Conservation (phyloP, 2,329 filamentous ascomycete genomes). For the Nemania sp. region DNA sequence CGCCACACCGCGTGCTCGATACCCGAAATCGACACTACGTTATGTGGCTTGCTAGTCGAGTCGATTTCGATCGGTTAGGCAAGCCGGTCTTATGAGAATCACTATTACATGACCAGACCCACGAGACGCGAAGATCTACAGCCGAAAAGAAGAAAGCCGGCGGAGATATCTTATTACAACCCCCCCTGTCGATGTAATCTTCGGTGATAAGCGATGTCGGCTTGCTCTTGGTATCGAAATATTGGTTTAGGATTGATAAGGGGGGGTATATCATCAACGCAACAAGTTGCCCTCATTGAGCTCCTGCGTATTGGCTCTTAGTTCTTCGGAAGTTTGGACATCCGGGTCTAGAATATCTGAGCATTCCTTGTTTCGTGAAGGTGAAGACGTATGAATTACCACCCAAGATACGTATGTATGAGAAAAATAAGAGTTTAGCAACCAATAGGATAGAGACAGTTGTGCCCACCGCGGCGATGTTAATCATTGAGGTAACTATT, state of each 20-base stretch:
- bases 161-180: not conserved
- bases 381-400: no score
- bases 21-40: conserved; percentile 25
- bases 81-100: conserved; percentile 24
- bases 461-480: not conserved
- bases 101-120: no score
- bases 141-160: not conserved
- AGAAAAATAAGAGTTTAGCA: no score
- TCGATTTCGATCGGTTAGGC: conserved; percentile 23
- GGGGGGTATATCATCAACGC: no score
- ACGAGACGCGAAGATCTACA: not conserved
- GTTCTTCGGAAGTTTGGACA: no score
- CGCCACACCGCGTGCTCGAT: conserved; percentile 12
- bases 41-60: not conserved
- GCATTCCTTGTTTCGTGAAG: no score
- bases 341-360: no score
- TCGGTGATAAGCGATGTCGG: not conserved
- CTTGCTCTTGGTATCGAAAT: not conserved
- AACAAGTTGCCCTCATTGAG: no score
- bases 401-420: no score
- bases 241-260: no score
- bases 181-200: no score
- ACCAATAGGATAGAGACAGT: not conserved
- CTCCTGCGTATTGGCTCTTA: no score
- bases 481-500: not conserved